Evolutionary conservation across 2,329 filamentous ascomycete species (phyloP), one percentile per base, ranked within the genome.

Genomic region (Westerdykella ornata): DNA sequence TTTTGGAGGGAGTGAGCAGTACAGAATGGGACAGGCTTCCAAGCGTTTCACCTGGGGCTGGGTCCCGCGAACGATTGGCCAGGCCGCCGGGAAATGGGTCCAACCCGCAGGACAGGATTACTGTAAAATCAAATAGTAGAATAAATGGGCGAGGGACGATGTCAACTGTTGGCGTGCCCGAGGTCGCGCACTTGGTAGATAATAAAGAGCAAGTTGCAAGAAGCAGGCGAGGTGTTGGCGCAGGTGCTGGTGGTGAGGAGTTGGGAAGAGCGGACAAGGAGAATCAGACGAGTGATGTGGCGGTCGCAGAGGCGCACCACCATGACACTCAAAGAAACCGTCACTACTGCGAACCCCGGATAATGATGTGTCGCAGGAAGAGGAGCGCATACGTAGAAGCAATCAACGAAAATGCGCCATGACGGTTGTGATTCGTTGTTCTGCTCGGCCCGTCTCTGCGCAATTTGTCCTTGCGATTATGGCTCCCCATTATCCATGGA

Each of bases 61-160:
- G 37, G 42, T 41, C 33, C 36, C 31, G 28, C 20, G 40, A 38
- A 39, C 46, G 44, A 52, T 52, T 52, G 46, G 48, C 41, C 42
- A 39, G 42, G 14, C 22, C 30, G 9, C 37, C 39, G 42, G 41
- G 44, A 35, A 38, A 40, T 42, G 44, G 33, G 30, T 19, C 30
- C 20, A 22, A 22, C 5, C 20, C 20, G 20, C 22, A 26, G 22
- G 8, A 26, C 22, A 26, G 12, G 22, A 26, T 26, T 26, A 9
- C n/a, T n/a, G n/a, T n/a, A n/a, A n/a, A n/a, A n/a, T n/a, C n/a
- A n/a, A n/a, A n/a, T n/a, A n/a, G 38, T 41, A 42, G 42, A 41
- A 47, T 41, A 51, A 43, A 53, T 53, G 51, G 54, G 49, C 46
- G 47, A 51, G 49, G 51, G 44, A 52, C 46, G 45, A 44, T 46